Percentiles rank a stretch among this genome's conserved stretches.
These are phyloP conservation scores for Paecilomyces niveus DNA, from an alignment of 2,329 filamentous ascomycete species.

Conservation along the genomic window DNA sequence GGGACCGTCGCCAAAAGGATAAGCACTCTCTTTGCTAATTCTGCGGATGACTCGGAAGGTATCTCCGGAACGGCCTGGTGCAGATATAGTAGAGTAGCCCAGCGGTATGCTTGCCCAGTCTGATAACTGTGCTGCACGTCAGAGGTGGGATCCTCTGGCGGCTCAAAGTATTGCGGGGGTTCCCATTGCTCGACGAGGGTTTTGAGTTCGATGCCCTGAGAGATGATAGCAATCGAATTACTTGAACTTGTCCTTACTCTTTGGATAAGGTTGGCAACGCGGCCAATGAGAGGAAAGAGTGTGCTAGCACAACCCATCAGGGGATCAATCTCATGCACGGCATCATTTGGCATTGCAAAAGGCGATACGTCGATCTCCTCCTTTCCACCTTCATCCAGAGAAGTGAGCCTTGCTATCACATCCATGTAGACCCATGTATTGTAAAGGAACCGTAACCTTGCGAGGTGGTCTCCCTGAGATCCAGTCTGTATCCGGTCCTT, in stretches of 20 bases:
- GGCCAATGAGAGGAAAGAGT: slow-evolving; percentile 61
- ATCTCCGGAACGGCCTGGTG: slow-evolving; percentile 64
- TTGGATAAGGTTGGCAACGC: slow-evolving; percentile 59
- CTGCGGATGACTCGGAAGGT: slow-evolving; percentile 50
- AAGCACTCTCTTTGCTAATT: slow-evolving; percentile 56
- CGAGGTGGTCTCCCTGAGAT: slow-evolving; percentile 41
- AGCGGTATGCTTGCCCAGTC: slow-evolving; percentile 61
- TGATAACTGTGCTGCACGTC: slow-evolving; percentile 58
- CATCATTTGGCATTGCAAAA: slow-evolving; percentile 36
- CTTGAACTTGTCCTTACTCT: slow-evolving; percentile 48
- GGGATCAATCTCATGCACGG: slow-evolving; percentile 57
- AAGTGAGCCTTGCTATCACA: slow-evolving; percentile 62
- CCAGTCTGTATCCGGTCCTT: slow-evolving; percentile 30
- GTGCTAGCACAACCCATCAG: slow-evolving; percentile 63
- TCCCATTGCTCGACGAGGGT: slow-evolving; percentile 55
- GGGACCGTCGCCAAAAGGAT: slow-evolving; percentile 58
- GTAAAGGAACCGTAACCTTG: slow-evolving; percentile 58
- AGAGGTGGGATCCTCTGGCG: slow-evolving; percentile 57
- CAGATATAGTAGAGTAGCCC: slow-evolving; percentile 59
- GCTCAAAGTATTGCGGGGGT: slow-evolving; percentile 51
- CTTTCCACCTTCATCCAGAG: slow-evolving; percentile 52
- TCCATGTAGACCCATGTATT: slow-evolving; percentile 70
- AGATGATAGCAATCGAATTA: slow-evolving; percentile 57
- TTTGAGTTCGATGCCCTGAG: slow-evolving; percentile 56
- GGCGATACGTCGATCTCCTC: slow-evolving; percentile 34